Base-by-base conservation (phyloP, 345 rosid genomes). In the Gossypium herbaceum region DNA sequence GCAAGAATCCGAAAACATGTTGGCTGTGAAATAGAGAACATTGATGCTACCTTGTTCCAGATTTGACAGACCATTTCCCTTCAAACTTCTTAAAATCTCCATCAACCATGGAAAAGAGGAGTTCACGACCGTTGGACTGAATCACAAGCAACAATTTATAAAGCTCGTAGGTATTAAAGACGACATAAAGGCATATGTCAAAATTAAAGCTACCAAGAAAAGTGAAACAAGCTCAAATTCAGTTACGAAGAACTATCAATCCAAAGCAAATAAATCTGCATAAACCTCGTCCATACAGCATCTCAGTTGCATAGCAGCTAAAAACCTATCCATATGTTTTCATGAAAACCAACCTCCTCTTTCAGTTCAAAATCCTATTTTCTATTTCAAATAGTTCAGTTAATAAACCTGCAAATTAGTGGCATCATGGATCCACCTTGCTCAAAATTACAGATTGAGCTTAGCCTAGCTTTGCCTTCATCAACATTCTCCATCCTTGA, bases 11-110 rank as follows among this genome's bases (percentile, higher is more conserved):
- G 2, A 19, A 57, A 68, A 43, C 17, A 55, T n/a, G 13, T 11
- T 48, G 15, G 65, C 11, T 76, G 56, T 11, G 22, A 48, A 39
- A n/a, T 57, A 12, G 9, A 56, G 69, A 73, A 68, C 0, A 27
- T 7, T 20, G 73, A 62, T 39, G 55, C 60, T 86, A 94, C 97
- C 97, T 91, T 75, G 77, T 73, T 57, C 97, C 93, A 76, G 89
- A 83, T 76, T 83, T 91, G 64, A 95, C 74, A 22, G 89, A 88
- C 98, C 99, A 95, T 79, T 89, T 95, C 73, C 98, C 98, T 73
- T 94, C 96, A 74, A 94, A 92, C 90, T 94, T 94, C 82, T 94
- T 92, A 82, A 94, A 94, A 83, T 92, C 98, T 27, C 98, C 98
- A 81, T 92, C 98, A 71, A 92, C 97, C 98, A 94, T 91, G 61